Evolutionary conservation across 108 stramenopile genomes (phyloP).

Genomic region (Pinguiococcus pyrenoidosus): DNA sequence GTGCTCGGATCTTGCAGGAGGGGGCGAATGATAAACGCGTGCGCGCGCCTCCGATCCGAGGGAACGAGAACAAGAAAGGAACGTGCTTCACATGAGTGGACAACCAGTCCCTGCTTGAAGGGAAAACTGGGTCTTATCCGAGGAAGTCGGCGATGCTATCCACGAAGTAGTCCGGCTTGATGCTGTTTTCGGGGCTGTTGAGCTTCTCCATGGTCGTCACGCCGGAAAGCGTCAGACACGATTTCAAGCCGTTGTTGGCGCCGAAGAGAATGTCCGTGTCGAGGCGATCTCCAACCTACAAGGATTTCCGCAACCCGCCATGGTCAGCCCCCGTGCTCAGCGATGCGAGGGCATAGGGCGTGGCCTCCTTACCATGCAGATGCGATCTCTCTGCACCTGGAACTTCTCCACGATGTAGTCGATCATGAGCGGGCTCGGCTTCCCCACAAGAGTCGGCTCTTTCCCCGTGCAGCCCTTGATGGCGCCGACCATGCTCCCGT

Average conservation of each 20-base stretch:
- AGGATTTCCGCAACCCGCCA: neutral
- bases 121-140: slow-evolving; percentile 4
- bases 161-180: slow-evolving; percentile 85
- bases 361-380: slow-evolving; percentile 82
- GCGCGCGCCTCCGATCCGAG: no score
- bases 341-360: no score
- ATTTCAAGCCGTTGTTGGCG: slow-evolving; percentile 83
- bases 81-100: no score
- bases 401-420: slow-evolving; percentile 82
- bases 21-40: no score
- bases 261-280: slow-evolving; percentile 97
- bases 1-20: no score
- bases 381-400: slow-evolving; percentile 51
- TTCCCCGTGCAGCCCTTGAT: slow-evolving; percentile 92
- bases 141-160: slow-evolving; percentile 87
- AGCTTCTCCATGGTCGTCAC: slow-evolving; percentile 87
- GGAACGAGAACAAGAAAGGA: no score
- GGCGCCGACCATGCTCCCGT: slow-evolving; percentile 89
- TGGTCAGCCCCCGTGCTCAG: no score
- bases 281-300: slow-evolving; percentile 89
- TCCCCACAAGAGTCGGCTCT: slow-evolving; percentile 88
- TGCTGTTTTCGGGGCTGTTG: slow-evolving; percentile 66
- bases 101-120: no score
- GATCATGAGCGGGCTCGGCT: slow-evolving; percentile 92
- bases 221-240: slow-evolving; percentile 77